Conservation (phyloP, 768 basidiomycete species). For the Boletus reticuloceps region DNA sequence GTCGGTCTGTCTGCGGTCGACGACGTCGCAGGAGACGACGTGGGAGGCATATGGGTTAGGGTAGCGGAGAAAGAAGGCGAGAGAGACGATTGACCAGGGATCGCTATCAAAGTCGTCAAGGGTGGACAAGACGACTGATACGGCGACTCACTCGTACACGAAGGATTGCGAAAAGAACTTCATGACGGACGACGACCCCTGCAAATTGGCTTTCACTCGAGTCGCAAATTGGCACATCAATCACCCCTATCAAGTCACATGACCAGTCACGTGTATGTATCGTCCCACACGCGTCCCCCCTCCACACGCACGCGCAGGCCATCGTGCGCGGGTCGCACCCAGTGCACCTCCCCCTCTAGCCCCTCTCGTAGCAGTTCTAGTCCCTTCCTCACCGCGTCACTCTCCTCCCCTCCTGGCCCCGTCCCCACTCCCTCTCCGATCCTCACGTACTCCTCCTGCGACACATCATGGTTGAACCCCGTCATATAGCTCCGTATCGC, state of each 20-base stretch:
- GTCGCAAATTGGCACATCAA: too few species aligned
- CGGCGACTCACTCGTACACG: slow-evolving; percentile 49
- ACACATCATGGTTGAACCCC: slow-evolving; percentile 75
- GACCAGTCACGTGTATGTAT: slow-evolving; percentile 39
- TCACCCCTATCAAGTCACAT: too few species aligned
- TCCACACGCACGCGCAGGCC: slow-evolving; percentile 59
- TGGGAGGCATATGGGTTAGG: slow-evolving; percentile 94
- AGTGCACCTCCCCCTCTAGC: slow-evolving; percentile 41
- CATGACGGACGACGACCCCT: slow-evolving; percentile 44
- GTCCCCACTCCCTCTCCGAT: slow-evolving; percentile 54
- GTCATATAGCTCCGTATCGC: slow-evolving; percentile 66
- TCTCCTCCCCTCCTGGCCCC: slow-evolving; percentile 20
- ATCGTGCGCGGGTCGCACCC: slow-evolving; percentile 75
- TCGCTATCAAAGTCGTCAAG: slow-evolving; percentile 49
- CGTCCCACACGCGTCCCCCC: slow-evolving; percentile 44
- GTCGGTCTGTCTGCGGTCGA: slow-evolving; percentile 74
- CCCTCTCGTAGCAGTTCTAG: slow-evolving; percentile 49
- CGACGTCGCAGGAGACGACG: slow-evolving; percentile 93
- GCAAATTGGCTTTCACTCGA: background rate
- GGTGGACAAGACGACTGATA: fast-evolving
- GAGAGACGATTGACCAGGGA: slow-evolving; percentile 88
- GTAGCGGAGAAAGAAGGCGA: slow-evolving; percentile 94
- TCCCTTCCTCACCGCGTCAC: slow-evolving; percentile 38
- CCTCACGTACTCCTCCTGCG: slow-evolving; percentile 75
- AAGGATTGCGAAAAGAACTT: slow-evolving; percentile 56